phyloP scores from a whole-genome alignment of 2,329 filamentous ascomycete genomes.

The Botryotinia narcissicola region DNA sequence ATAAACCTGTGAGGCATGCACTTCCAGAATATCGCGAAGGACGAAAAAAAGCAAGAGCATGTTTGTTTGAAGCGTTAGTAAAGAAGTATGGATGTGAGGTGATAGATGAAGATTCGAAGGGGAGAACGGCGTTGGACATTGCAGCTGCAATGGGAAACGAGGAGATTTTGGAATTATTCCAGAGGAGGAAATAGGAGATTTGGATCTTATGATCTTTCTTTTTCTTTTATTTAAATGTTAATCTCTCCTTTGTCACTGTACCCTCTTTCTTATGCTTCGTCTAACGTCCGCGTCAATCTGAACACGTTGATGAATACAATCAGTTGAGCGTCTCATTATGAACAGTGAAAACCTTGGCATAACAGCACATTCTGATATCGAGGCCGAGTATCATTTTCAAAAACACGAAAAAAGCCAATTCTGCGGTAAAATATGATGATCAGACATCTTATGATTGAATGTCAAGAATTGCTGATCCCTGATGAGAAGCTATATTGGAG shows the following conservation, averaged over 20 bases:
- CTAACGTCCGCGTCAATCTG: background rate
- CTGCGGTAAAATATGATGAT: background rate
- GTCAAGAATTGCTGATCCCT: background rate
- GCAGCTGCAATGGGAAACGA: conserved; percentile 3
- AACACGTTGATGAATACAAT: background rate
- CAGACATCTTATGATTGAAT: background rate
- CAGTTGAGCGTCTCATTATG: background rate
- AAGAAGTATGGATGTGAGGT: conserved; percentile 1
- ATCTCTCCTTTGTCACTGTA: background rate
- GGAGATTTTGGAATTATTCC: background rate
- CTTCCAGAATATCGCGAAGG: too few species aligned
- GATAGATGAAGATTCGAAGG: background rate
- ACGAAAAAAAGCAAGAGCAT: too few species aligned
- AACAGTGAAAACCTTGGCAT: background rate
- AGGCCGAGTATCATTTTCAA: background rate
- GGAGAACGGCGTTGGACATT: conserved; percentile 11
- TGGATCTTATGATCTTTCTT: background rate
- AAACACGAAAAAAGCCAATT: background rate
- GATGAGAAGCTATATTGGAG: background rate
- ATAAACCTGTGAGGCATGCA: too few species aligned
- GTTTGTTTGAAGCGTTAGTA: background rate
- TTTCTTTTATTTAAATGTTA: background rate
- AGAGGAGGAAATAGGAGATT: background rate
- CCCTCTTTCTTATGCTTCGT: background rate
- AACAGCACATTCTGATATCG: background rate